Percentiles rank a stretch among this genome's conserved stretches.
phyloP scores from a whole-genome alignment of 1,284 basidiomycete species.

The Ustilago vetiveriae region DNA sequence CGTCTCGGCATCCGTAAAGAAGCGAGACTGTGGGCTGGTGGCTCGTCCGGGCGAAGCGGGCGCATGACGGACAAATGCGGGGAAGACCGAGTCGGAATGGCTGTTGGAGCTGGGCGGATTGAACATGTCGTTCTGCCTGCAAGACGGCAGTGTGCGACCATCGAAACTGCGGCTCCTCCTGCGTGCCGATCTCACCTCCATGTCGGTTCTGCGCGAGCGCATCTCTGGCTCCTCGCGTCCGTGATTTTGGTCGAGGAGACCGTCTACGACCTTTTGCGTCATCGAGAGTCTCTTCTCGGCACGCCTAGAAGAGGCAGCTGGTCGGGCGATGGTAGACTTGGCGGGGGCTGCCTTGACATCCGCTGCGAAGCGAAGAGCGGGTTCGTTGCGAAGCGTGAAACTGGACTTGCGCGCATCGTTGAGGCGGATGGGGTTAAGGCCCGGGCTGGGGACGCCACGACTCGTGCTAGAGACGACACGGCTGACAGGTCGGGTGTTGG shows the following conservation, averaged over 20 bases:
- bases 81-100: constrained; percentile 43
- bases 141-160: constrained; percentile 12
- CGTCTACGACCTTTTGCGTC: constrained; percentile 45
- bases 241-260: constrained; percentile 36
- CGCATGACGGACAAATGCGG: constrained; percentile 45
- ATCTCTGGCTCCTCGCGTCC: constrained; percentile 53
- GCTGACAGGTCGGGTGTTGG: constrained; percentile 28
- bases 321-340: constrained; percentile 11
- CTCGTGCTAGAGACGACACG: constrained; percentile 46
- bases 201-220: constrained; percentile 30
- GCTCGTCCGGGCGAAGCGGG: constrained; percentile 16
- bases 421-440: constrained; percentile 24
- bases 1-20: constrained; percentile 19
- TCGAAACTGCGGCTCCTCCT: constrained; percentile 49
- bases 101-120: constrained; percentile 44
- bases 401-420: constrained; percentile 41
- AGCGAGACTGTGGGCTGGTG: constrained; percentile 31
- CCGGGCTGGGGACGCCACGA: constrained; percentile 46
- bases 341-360: constrained; percentile 8
- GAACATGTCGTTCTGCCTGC: constrained; percentile 19
- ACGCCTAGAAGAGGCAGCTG: background rate
- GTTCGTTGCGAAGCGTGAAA: constrained; percentile 26
- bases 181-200: constrained; percentile 26
- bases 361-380: constrained; percentile 15
- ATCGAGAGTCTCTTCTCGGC: constrained; percentile 44